Conservation (phyloP, 495 filamentous ascomycete species). For the Aspergillus taichungensis region DNA sequence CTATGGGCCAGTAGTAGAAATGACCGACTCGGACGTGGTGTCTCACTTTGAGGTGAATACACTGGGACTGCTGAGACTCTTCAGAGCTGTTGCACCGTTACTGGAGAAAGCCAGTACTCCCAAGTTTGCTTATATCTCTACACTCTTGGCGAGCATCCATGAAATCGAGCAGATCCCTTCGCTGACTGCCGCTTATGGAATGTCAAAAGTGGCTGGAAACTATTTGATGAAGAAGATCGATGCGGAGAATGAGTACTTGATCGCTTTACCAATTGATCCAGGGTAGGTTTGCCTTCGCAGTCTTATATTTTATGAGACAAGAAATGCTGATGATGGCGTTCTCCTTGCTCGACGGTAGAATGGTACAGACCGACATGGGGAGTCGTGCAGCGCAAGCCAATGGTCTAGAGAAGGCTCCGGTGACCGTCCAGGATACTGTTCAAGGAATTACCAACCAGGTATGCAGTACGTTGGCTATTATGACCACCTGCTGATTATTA, state of each 20-base stretch:
- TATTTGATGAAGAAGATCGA: constrained; percentile 30
- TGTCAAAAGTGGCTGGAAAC: constrained; percentile 32
- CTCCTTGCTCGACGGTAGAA: background rate
- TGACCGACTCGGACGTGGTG: constrained; percentile 19
- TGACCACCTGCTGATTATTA: no score
- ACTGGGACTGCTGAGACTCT: constrained; percentile 27
- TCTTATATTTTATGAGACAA: background rate
- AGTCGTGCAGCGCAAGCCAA: constrained; percentile 6
- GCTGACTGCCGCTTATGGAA: constrained; percentile 23
- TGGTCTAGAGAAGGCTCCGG: constrained; percentile 10
- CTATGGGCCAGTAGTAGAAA: constrained; percentile 13
- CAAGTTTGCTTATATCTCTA: constrained; percentile 30
- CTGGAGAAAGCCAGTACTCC: constrained; percentile 16
- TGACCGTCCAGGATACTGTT: constrained; percentile 12
- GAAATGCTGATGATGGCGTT: background rate
- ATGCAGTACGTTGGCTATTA: no score
- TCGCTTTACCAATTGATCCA: constrained; percentile 25
- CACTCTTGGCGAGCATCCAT: constrained; percentile 18
- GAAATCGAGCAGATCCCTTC: constrained; percentile 13
- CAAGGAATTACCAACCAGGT: constrained; percentile 10
- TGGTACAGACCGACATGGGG: constrained; percentile 18
- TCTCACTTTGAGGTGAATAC: constrained; percentile 33
- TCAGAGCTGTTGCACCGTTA: constrained; percentile 23
- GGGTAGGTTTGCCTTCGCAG: constrained; percentile 17
- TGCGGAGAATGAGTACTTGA: constrained; percentile 23